Base-by-base conservation (phyloP, 2,329 filamentous ascomycete genomes). In the Hymenoscyphus albidus region DNA sequence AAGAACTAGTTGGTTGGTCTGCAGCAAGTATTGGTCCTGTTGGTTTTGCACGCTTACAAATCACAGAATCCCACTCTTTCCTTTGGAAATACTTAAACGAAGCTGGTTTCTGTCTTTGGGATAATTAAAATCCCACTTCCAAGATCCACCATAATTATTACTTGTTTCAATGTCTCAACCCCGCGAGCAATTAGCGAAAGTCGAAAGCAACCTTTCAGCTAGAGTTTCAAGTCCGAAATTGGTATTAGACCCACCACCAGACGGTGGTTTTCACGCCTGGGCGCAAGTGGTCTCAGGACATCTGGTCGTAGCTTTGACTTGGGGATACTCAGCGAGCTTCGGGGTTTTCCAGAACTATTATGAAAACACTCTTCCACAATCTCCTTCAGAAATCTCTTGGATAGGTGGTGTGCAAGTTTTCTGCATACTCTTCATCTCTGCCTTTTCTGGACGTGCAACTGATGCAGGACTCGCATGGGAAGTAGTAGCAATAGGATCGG, bases 381-480 rank as follows among this genome's bases (percentile, higher is more conserved):
- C 75, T 2, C 68, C 73, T 0, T 79, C 79, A 1, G 72, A 74
- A 9, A 74, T 82, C n/a, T 77, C 76, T 22, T 83, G 81, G 81
- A 77, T 82, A 10, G 81, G 81, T 2, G 79, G 78, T 18, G 62
- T 82, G 0, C 79, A 82, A 64, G 73, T 78, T 14, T 81, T 77
- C 22, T 73, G 81, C 18, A 70, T 80, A 27, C 77, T 80, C 55
- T 70, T 78, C 9, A 68, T 79, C 14, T 79, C 79, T 0, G 74
- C 77, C 1, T 74, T 81, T 55, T 77, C 78, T 2, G 80, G 81
- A 0, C 73, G 77, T 0, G 72, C 77, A 0, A 76, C 77, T 35
- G 81, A 83, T 57, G 76, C 76, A 1, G 81, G 81, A 0, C 77
- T 79, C 61, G 76, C 74, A 22, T 74, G 75, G 9, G 13, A 55